Conservation (phyloP, 2,329 filamentous ascomycete genomes). For the Ceratocystis destructans region DNA sequence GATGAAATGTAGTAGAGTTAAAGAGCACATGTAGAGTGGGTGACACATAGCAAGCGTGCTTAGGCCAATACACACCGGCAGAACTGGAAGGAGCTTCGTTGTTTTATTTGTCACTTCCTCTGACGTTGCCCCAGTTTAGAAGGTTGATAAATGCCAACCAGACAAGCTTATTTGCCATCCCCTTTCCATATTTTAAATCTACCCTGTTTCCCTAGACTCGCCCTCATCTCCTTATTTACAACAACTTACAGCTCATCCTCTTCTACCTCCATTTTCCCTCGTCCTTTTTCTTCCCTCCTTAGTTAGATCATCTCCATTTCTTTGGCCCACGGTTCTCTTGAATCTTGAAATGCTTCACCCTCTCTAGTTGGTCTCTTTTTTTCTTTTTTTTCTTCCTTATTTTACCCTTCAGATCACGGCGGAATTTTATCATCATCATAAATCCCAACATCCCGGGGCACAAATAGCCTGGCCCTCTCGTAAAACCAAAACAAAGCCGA, state of each 20-base stretch:
- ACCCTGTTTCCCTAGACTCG: neutral
- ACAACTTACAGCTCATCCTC: neutral
- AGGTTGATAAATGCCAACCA: neutral
- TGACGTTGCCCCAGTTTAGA: neutral
- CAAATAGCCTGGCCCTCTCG: neutral
- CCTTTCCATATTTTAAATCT: neutral
- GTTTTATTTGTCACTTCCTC: neutral
- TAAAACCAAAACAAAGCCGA: neutral
- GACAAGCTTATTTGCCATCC: neutral
- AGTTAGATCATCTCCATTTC: neutral
- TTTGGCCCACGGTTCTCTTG: neutral
- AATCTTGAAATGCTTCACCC: neutral
- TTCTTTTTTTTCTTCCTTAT: neutral
- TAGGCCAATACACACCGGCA: neutral
- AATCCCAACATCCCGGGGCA: neutral
- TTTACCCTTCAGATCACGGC: neutral
- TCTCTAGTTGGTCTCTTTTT: neutral
- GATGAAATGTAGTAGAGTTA: too few species aligned
- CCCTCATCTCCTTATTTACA: neutral
- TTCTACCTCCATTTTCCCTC: neutral
- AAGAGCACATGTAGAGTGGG: too few species aligned
- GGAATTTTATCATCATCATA: neutral
- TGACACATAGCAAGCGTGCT: too few species aligned
- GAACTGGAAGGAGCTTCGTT: neutral
- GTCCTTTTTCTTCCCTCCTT: neutral